Evolutionary conservation across 225 moss, liverwort and hornwort genomes (phyloP).

Genomic region (Polytrichum commune): DNA sequence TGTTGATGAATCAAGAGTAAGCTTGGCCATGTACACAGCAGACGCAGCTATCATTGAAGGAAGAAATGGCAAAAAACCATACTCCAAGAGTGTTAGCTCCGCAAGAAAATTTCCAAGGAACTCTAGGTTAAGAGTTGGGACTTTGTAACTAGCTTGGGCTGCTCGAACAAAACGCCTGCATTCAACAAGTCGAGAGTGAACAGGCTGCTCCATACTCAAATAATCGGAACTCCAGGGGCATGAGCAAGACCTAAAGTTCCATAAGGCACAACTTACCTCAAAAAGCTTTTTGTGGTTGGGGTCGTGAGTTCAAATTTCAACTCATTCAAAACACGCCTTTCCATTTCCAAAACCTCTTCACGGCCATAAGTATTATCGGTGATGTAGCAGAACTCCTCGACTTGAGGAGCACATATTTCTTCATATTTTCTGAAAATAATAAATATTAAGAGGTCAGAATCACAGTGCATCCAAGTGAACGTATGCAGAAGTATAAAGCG

Average conservation of each 20-base stretch:
- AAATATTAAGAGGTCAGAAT: no score
- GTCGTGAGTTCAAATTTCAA: conserved; percentile 96
- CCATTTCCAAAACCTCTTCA: conserved; percentile 99
- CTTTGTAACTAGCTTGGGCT: conserved; percentile 64
- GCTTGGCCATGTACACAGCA: conserved; percentile 79
- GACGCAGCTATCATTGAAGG: conserved; percentile 93
- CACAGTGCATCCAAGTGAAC: no score
- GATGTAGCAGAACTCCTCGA: conserved; percentile 98
- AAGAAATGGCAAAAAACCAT: conserved; percentile 66
- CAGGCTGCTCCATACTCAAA: no score
- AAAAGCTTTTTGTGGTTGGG: conserved; percentile 90
- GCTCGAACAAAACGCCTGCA: conserved; percentile 84
- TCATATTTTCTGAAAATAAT: conserved; percentile 68
- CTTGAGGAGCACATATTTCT: conserved; percentile 95
- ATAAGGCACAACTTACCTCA: conserved; percentile 19
- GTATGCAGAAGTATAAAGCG: no score
- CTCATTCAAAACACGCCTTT: conserved; percentile 80
- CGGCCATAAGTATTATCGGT: conserved; percentile 94
- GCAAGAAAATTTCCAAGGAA: conserved; percentile 91
- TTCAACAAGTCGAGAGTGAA: neutral
- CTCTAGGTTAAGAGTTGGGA: conserved; percentile 74
- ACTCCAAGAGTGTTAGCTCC: conserved; percentile 87
- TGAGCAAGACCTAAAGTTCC: no score
- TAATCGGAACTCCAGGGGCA: no score
- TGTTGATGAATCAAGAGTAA: conserved; percentile 59